Base-by-base conservation (phyloP, 257 asterid species). In the Solanum commersonii region DNA sequence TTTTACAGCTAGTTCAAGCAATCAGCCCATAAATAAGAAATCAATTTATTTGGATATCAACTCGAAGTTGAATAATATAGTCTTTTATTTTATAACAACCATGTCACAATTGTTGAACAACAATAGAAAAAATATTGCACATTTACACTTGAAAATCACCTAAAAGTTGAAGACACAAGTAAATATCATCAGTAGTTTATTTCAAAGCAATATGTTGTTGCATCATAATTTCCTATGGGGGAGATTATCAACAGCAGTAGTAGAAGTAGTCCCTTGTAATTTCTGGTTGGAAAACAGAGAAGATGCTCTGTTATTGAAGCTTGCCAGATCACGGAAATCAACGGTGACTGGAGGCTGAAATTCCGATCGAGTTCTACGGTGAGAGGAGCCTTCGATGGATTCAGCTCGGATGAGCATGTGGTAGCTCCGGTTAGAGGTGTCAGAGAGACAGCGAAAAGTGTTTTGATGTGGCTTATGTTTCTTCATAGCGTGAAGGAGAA, bases 351-450 rank as follows among this genome's bases (percentile, higher is more conserved):
- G 83, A 18, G 42, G 89, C 72, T 85, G 91, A 84, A 63, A 90
- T 5, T 90, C 93, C 65, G 94, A 92, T 84, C 89, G 82, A 34
- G 94, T 88, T 65, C 92, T 89, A 68, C 91, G 90, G 86, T 91
- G 94, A 79, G 95, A 88, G 12, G 95, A 92, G 12, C 91, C 93
- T 8, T 92, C 92, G 5, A 86, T 67, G 34, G 92, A 87, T 12
- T 88, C 93, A 76, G 89, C 90, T 86, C 91, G 86, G 20, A 85
- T 83, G 71, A 92, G 92, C 74, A 90, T 88, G 89, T 93, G 96
- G 90, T 91, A 92, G 92, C 96, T 93, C 71, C 95, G 91, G 90
- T 85, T 90, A 82, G 97, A 93, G 92, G 88, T 89, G 35, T 90
- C 92, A 1, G 98, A 92, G 25, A 93, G 91, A 85, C 94, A 91